A percentile compares a stretch with the other conserved stretches of the same genome.
These are phyloP conservation scores for Salvia rosmarinus DNA, from an alignment of 257 asterid species.

Conservation along the genomic window DNA sequence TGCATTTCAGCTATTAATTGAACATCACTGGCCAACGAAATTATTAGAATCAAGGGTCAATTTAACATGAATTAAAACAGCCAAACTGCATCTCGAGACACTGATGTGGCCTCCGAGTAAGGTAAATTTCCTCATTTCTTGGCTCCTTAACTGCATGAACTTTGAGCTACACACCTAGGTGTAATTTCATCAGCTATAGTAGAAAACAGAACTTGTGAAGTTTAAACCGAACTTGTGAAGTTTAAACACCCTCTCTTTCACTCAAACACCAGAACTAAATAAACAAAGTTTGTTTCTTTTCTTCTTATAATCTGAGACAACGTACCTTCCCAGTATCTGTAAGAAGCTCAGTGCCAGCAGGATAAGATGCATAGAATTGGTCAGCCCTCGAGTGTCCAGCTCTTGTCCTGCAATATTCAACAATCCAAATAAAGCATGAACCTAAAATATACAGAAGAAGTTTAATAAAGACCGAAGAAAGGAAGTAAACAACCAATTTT, in stretches of 20 bases:
- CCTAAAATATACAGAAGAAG: constrained; percentile 3
- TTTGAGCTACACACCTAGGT: neutral
- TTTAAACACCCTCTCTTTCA: neutral
- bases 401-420: constrained; percentile 62
- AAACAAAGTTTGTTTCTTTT: neutral
- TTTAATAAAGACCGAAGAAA: neutral
- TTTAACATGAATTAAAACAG: neutral
- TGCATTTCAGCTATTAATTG: neutral
- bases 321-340: constrained; percentile 80
- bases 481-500: neutral
- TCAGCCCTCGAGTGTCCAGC: constrained; percentile 94
- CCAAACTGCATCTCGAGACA: neutral
- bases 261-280: neutral
- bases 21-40: constrained; percentile 11
- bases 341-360: constrained; percentile 94
- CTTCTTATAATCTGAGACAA: neutral
- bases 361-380: constrained; percentile 92
- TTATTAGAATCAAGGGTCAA: neutral
- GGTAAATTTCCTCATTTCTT: neutral
- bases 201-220: neutral
- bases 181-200: constrained; percentile 2
- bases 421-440: constrained; percentile 24
- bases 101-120: neutral
- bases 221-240: neutral
- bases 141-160: neutral